These are phyloP conservation scores for Beauveria medogensis DNA, from an alignment of 2,329 filamentous ascomycete species.

Conservation along the genomic window DNA sequence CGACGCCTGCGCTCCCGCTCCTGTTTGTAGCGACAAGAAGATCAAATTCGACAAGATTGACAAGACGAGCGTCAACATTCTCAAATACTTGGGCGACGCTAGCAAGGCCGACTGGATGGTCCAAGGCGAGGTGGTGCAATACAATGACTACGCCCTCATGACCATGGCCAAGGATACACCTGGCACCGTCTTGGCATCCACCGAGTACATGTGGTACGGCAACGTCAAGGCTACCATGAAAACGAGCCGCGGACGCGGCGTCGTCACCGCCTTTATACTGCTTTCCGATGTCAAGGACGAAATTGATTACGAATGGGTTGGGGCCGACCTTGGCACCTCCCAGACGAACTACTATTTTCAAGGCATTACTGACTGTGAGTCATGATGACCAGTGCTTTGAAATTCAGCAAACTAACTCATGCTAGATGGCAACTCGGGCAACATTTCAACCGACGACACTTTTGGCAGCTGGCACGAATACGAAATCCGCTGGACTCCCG, in stretches of 20 bases:
- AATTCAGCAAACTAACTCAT: slow-evolving; percentile 11
- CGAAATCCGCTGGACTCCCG: slow-evolving; percentile 86
- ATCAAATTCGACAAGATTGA: slow-evolving; percentile 69
- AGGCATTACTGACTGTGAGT: slow-evolving; percentile 81
- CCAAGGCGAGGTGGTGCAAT: slow-evolving; percentile 64
- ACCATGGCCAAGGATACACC: slow-evolving; percentile 84
- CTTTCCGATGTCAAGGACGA: slow-evolving; percentile 95
- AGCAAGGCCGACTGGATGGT: slow-evolving; percentile 79
- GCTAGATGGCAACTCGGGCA: slow-evolving; percentile 65
- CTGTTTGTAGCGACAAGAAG: slow-evolving; percentile 67
- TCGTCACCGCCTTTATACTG: slow-evolving; percentile 95
- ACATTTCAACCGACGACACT: slow-evolving; percentile 63
- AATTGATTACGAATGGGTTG: slow-evolving; percentile 95
- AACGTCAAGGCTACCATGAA: slow-evolving; percentile 80
- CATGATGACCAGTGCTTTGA: background rate
- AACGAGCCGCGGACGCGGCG: slow-evolving; percentile 75
- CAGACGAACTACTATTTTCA: slow-evolving; percentile 98
- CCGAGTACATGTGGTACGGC: slow-evolving; percentile 94
- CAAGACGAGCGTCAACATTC: slow-evolving; percentile 56
- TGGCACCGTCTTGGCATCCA: slow-evolving; percentile 77
- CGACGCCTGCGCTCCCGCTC: slow-evolving; percentile 76
- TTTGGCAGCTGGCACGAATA: slow-evolving; percentile 79
- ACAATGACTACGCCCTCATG: slow-evolving; percentile 65
- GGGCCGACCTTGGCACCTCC: slow-evolving; percentile 64
- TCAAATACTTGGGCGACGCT: slow-evolving; percentile 79